These are phyloP conservation scores for Phaseolus lunatus DNA, from an alignment of 306 rosid genomes.

Conservation along the genomic window DNA sequence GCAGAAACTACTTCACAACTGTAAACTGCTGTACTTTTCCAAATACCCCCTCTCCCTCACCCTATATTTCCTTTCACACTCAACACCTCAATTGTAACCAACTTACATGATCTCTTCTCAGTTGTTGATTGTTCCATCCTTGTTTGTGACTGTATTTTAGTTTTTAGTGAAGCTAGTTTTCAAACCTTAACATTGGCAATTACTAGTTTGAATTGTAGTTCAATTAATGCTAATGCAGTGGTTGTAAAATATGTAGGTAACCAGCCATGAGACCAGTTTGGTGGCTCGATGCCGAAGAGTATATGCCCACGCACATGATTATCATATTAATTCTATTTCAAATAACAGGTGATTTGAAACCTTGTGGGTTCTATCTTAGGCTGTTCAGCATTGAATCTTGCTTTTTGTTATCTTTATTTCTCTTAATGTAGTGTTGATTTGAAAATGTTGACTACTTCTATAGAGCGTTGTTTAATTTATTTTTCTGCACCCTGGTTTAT, in stretches of 20 bases:
- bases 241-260: conserved; percentile 66
- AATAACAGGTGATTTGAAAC: conserved; percentile 82
- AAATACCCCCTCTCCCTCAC: neutral
- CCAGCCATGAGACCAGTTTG: conserved; percentile 84
- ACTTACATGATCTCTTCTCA: neutral
- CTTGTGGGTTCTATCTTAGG: neutral
- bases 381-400: conserved; percentile 5
- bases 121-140: conserved; percentile 13
- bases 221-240: conserved; percentile 44
- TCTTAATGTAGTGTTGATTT: conserved; percentile 6
- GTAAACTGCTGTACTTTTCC: no score
- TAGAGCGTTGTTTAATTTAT: conserved; percentile 30
- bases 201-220: conserved; percentile 23
- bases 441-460: conserved; percentile 24
- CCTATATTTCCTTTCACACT: neutral
- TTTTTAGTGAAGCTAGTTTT: conserved; percentile 26
- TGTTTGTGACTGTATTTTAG: neutral
- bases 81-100: neutral
- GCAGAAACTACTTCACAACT: no score
- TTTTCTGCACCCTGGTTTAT: neutral
- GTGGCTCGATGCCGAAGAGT: conserved; percentile 97
- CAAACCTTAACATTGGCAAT: conserved; percentile 32
- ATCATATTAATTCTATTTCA: conserved; percentile 97
- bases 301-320: conserved; percentile 99
- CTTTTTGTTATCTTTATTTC: neutral